phyloP scores from a whole-genome alignment of 2,329 filamentous ascomycete genomes.

The Colletotrichum kahawae region DNA sequence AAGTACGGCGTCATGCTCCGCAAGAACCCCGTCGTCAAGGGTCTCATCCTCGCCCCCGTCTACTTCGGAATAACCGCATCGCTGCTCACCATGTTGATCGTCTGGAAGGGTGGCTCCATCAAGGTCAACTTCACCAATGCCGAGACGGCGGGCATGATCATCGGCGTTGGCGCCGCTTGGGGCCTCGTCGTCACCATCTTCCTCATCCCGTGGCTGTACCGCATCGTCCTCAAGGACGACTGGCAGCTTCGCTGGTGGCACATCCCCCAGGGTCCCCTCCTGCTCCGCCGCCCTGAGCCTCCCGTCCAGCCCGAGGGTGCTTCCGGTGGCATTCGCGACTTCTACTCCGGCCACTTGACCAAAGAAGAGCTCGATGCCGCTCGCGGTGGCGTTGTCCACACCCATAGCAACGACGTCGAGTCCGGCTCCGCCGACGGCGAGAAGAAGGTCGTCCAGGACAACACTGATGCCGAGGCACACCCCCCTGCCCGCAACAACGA shows the following conservation, averaged over 20 bases:
- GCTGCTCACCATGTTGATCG: slow-evolving; percentile 22
- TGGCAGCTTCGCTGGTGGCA: slow-evolving; percentile 59
- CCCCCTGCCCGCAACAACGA: background rate
- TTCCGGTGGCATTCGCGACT: slow-evolving; percentile 45
- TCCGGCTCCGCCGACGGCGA: slow-evolving; percentile 26
- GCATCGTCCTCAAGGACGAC: slow-evolving; percentile 59
- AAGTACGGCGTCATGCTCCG: slow-evolving; percentile 48
- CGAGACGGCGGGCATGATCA: slow-evolving; percentile 51
- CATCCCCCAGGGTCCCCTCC: slow-evolving; percentile 51
- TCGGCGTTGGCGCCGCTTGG: slow-evolving; percentile 53
- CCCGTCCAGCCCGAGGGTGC: slow-evolving; percentile 40
- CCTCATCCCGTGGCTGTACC: slow-evolving; percentile 59
- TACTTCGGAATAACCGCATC: slow-evolving; percentile 61
- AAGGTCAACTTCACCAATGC: slow-evolving; percentile 22
- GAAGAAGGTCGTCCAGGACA: slow-evolving; percentile 34
- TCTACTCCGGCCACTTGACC: slow-evolving; percentile 56
- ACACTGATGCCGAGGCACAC: slow-evolving; percentile 14
- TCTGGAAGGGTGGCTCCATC: slow-evolving; percentile 25
- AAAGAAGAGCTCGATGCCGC: slow-evolving; percentile 47
- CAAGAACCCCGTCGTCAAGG: slow-evolving; percentile 44
- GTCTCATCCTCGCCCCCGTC: slow-evolving; percentile 52
- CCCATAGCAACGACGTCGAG: slow-evolving; percentile 27
- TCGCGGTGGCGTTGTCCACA: slow-evolving; percentile 23
- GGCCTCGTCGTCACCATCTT: slow-evolving; percentile 49
- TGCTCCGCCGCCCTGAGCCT: slow-evolving; percentile 43